Base-by-base conservation (phyloP, 139 green algal genomes). In the Chlorella ohadii region DNA sequence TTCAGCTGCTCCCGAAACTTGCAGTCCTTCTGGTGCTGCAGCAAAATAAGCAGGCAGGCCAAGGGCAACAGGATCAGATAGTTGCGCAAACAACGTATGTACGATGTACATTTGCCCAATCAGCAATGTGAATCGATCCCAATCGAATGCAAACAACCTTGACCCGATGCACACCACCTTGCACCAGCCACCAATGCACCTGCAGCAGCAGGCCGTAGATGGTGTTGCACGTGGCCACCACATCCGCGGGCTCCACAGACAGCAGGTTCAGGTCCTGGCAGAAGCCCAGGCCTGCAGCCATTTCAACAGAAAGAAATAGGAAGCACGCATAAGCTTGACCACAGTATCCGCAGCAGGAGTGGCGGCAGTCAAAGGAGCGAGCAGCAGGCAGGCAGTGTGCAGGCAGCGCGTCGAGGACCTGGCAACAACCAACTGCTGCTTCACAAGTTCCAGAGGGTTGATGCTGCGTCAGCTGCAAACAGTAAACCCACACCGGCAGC, bases 131-230 rank as follows among this genome's bases (percentile, higher is more conserved):
- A n/a, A n/a, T n/a, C n/a, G n/a, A n/a, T n/a, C n/a, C n/a, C n/a
- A n/a, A n/a, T n/a, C n/a, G n/a, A n/a, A n/a, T n/a, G n/a, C n/a
- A n/a, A n/a, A n/a, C n/a, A n/a, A n/a, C n/a, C n/a, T n/a, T n/a
- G n/a, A n/a, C n/a, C n/a, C n/a, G n/a, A n/a, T n/a, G 44, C 44
- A 31, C 67, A 17, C 34, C 3, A 6, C 9, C 13, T 6, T 55
- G 67, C 34, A 15, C 34, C 34, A 23, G 63, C n/a, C 27, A 68
- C 1, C 68, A 51, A 22, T 36, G 33, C 36, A 47, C 38, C 38
- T 47, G 36, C 65, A 85, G n/a, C 77, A 92, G 57, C 72, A 92
- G 81, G 13, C 73, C 81, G 61, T 92, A 81, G 31, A 92, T 59
- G 31, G 79, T 78, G 70, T 92, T 86, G 88, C 86, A 89, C 9